Conservation (phyloP, 768 basidiomycete genomes). For the Rhodotorula toruloides region DNA sequence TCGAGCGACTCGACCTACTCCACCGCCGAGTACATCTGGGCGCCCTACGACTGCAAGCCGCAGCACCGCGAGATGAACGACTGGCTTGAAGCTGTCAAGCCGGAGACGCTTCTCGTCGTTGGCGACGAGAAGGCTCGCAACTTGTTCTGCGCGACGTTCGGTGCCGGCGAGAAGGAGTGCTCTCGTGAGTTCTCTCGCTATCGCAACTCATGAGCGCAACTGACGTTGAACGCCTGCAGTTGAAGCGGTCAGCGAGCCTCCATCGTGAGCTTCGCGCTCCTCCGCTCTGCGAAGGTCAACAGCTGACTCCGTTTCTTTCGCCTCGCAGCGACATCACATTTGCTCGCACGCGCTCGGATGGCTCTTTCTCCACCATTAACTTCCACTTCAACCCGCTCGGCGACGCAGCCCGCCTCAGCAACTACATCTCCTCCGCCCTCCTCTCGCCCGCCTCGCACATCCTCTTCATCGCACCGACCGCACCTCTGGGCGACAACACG, state of each 20-base stretch:
- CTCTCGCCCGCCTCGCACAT: slow-evolving; percentile 10
- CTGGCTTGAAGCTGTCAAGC: slow-evolving; percentile 20
- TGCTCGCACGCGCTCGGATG: background rate
- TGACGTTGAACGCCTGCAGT: background rate
- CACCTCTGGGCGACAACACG: slow-evolving; percentile 3
- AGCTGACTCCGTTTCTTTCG: background rate
- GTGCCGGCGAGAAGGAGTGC: background rate
- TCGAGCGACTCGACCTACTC: no score
- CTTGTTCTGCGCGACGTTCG: slow-evolving; percentile 8
- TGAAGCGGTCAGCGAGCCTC: background rate
- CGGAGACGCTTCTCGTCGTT: slow-evolving; percentile 15
- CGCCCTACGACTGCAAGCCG: slow-evolving; percentile 19
- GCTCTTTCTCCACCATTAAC: background rate
- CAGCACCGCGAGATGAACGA: slow-evolving; percentile 15
- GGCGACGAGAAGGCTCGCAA: slow-evolving; percentile 21
- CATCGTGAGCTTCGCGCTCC: background rate
- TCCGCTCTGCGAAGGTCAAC: background rate
- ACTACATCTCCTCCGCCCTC: background rate
- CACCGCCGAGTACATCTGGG: slow-evolving; percentile 8
- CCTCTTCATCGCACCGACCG: slow-evolving; percentile 6
- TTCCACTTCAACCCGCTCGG: slow-evolving; percentile 15
- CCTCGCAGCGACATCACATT: slow-evolving; percentile 7
- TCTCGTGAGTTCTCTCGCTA: background rate
- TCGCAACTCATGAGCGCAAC: no score
- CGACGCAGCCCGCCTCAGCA: background rate